Base-by-base conservation (phyloP, 148 eudicot genomes). In the Euryodendron excelsum region DNA sequence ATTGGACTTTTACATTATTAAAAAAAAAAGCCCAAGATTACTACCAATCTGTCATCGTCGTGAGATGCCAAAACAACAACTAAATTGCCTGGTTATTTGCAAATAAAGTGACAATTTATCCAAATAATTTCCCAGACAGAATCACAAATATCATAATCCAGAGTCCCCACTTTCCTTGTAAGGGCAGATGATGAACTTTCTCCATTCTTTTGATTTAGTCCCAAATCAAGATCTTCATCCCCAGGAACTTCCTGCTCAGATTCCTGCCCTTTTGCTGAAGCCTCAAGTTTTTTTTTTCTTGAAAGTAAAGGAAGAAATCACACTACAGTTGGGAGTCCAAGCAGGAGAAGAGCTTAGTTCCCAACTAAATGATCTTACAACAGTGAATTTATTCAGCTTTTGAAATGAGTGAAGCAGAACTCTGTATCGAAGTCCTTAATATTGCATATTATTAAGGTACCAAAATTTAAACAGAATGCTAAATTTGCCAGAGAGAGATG, bases 111-210 rank as follows among this genome's bases (percentile, higher is more conserved):
- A 14, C 1, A 9, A 68, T 20, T 39, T 55, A 56, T 60, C 59
- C 70, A 78, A 47, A 78, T 60, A 4, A 78, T 60, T 44, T 68
- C 74, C 80, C 74, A 78, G 58, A 58, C 80, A 3, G 67, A 55
- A 55, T 78, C 75, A 12, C 56, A 78, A 41, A 55, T 52, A 14
- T 68, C 74, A 53, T 15, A 7, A 58, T 58, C 28, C 9, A 36
- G 28, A 21, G 36, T 9, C 74, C 58, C 80, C 20, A 27, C 27
- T 36, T 68, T 73, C 25, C 13, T 33, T 4, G 30, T 2, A 9
- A 8, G 63, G 17, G 17, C 58, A 37, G 48, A 21, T 7, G 71
- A 28, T 36, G 17, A 56, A 39, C 74, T 25, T 56, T 36, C 55
- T 27, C 23, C 39, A 37, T 21, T 47, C 11, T 18, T 21, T 77